phyloP scores from a whole-genome alignment of 78 protist genomes.

The Guillardia theta region DNA sequence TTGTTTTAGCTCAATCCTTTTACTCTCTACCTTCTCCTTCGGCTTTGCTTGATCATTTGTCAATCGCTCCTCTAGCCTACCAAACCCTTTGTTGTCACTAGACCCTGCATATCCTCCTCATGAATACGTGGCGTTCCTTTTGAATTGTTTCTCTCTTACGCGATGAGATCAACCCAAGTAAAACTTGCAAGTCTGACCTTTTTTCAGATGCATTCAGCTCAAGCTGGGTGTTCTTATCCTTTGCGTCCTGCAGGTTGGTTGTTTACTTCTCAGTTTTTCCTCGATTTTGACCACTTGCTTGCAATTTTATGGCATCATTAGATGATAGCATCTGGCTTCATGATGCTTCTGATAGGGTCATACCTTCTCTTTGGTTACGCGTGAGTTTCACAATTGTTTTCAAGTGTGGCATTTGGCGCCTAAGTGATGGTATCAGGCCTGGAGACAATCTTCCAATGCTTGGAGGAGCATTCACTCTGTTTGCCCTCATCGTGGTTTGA shows the following conservation, averaged over 20 bases:
- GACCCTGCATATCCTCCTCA: too few species aligned
- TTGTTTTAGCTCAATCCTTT: too few species aligned
- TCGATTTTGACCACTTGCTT: neutral
- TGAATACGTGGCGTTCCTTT: too few species aligned
- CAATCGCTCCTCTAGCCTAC: too few species aligned
- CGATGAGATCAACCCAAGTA: too few species aligned
- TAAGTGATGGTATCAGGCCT: neutral
- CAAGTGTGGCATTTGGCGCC: neutral
- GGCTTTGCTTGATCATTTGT: too few species aligned
- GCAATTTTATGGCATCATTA: neutral
- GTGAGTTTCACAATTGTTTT: neutral
- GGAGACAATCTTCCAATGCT: neutral
- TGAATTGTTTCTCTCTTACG: too few species aligned
- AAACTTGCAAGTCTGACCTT: too few species aligned
- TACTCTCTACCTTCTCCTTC: too few species aligned
- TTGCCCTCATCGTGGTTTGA: neutral
- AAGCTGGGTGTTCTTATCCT: conserved; percentile 1
- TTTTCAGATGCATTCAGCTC: conserved; percentile 5
- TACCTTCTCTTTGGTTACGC: neutral
- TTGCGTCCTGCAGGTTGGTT: conserved; percentile 3
- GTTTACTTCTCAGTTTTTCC: neutral
- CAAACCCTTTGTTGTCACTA: too few species aligned
- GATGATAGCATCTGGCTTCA: neutral
- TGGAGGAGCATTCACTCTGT: conserved; percentile 1
- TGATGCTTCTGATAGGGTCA: neutral